These are phyloP conservation scores for Physcia stellaris DNA, from an alignment of 495 filamentous ascomycete species.

Conservation along the genomic window DNA sequence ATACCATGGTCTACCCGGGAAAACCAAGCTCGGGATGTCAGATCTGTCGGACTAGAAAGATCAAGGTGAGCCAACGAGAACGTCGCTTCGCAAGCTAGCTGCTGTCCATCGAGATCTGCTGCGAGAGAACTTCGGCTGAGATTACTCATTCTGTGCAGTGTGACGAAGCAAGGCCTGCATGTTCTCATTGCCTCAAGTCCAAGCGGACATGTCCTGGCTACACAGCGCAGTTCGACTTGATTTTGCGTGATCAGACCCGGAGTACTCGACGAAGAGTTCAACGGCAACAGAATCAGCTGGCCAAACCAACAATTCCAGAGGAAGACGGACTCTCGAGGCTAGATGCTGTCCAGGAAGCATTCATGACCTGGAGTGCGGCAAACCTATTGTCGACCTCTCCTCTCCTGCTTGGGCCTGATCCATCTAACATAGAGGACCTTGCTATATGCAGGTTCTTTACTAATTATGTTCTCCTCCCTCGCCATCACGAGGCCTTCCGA, in stretches of 20 bases:
- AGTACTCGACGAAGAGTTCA: constrained; percentile 34
- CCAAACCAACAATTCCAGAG: constrained; percentile 11
- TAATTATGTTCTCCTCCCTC: constrained; percentile 40
- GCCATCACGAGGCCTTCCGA: constrained; percentile 21
- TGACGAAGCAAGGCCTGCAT: constrained; percentile 36
- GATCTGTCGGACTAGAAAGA: constrained; percentile 49
- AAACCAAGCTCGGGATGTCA: constrained; percentile 59
- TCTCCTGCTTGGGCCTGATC: too few relatives aligned
- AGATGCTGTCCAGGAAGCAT: too few relatives aligned
- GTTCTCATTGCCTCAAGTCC: constrained; percentile 32
- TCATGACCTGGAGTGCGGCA: too few relatives aligned
- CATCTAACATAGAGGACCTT: constrained; percentile 33
- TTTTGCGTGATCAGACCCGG: constrained; percentile 52
- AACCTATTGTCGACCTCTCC: too few relatives aligned
- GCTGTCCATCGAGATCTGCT: neutral
- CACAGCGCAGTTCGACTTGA: constrained; percentile 52
- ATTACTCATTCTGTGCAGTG: constrained; percentile 22
- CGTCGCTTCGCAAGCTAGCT: neutral
- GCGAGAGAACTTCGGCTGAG: neutral
- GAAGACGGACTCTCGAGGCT: too few relatives aligned
- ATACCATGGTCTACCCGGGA: constrained; percentile 68
- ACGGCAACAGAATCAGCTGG: constrained; percentile 8
- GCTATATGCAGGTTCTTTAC: constrained; percentile 40
- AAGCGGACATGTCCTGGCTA: constrained; percentile 46
- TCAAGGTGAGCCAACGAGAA: constrained; percentile 29